phyloP scores from a whole-genome alignment of 1,139 yeast species.

The Hyphopichia pseudoburtonii region DNA sequence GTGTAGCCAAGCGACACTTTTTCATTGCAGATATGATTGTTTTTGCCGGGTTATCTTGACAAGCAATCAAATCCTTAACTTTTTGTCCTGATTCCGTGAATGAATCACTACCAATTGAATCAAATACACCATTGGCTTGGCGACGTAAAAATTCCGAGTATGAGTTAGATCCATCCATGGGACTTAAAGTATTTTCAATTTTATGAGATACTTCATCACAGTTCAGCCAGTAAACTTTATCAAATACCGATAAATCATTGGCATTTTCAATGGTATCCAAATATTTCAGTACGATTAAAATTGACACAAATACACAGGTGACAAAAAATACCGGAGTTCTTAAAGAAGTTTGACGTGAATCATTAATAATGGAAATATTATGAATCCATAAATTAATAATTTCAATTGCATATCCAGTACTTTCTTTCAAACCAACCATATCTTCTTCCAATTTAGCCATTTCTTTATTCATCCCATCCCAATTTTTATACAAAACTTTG shows the following conservation, averaged over 20 bases:
- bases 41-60: slow-evolving; percentile 13
- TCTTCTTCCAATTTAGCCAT: slow-evolving; percentile 45
- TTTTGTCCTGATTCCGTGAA: slow-evolving; percentile 32
- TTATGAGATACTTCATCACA: slow-evolving; percentile 52
- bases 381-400: slow-evolving; percentile 69
- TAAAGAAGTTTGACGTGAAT: slow-evolving; percentile 62
- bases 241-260: slow-evolving; percentile 35
- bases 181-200: slow-evolving; percentile 53
- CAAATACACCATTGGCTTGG: slow-evolving; percentile 57
- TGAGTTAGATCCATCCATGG: slow-evolving; percentile 23
- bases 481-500: slow-evolving; percentile 59
- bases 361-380: slow-evolving; percentile 59
- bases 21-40: slow-evolving; percentile 34
- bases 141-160: slow-evolving; percentile 56
- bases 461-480: slow-evolving; percentile 60
- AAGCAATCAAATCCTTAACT: slow-evolving; percentile 17
- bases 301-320: slow-evolving; percentile 63
- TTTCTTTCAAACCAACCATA: slow-evolving; percentile 57
- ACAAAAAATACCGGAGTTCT: slow-evolving; percentile 75
- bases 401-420: slow-evolving; percentile 56
- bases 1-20: slow-evolving; percentile 52
- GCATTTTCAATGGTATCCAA: slow-evolving; percentile 51
- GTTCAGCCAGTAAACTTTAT: slow-evolving; percentile 50
- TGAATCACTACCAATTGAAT: slow-evolving; percentile 13
- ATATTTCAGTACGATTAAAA: slow-evolving; percentile 61